Conservation (phyloP, 352 stramenopile genomes). For the Halophytophthora polymorphica region DNA sequence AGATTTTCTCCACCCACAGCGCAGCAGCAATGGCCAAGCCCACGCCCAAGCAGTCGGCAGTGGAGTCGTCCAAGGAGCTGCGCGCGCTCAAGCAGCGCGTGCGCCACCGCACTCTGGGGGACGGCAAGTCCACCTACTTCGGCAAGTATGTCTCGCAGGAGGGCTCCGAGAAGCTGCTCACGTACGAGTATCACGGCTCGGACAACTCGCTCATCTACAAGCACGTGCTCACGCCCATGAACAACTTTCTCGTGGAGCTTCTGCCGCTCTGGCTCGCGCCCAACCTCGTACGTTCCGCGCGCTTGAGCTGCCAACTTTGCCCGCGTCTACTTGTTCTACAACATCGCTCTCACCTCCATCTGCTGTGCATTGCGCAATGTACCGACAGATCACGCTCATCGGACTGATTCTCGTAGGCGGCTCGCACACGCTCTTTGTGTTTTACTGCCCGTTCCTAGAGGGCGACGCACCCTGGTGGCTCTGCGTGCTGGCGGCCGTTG, state of each 20-base stretch:
- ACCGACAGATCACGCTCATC: conserved; percentile 63
- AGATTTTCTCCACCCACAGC: too few relatives aligned
- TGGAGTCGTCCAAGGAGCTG: conserved; percentile 22
- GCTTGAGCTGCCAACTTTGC: too few relatives aligned
- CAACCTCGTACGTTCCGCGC: conserved; percentile 51
- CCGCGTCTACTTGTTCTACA: too few relatives aligned
- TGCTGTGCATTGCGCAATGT: too few relatives aligned
- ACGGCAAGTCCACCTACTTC: conserved; percentile 87
- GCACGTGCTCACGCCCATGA: conserved; percentile 84
- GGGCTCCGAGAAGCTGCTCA: conserved; percentile 80
- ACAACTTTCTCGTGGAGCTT: conserved; percentile 74
- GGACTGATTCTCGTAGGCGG: conserved; percentile 61
- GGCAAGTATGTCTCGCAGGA: conserved; percentile 86
- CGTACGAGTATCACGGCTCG: conserved; percentile 83
- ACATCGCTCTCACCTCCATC: too few relatives aligned
- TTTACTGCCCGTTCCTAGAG: conserved; percentile 72
- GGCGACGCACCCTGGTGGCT: conserved; percentile 69
- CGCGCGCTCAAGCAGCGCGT: conserved; percentile 61
- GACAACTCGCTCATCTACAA: conserved; percentile 89
- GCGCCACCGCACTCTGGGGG: conserved; percentile 60
- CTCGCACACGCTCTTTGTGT: conserved; percentile 63
- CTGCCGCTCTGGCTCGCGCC: conserved; percentile 78
- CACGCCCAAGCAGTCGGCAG: conserved; percentile 8
- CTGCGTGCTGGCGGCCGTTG: conserved; percentile 49
- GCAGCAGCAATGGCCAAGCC: conserved; percentile 14